Percentiles rank a stretch among this genome's conserved stretches.
These are phyloP conservation scores for Heterobasidion irregulare DNA, from an alignment of 1,284 basidiomycete species.

Conservation along the genomic window DNA sequence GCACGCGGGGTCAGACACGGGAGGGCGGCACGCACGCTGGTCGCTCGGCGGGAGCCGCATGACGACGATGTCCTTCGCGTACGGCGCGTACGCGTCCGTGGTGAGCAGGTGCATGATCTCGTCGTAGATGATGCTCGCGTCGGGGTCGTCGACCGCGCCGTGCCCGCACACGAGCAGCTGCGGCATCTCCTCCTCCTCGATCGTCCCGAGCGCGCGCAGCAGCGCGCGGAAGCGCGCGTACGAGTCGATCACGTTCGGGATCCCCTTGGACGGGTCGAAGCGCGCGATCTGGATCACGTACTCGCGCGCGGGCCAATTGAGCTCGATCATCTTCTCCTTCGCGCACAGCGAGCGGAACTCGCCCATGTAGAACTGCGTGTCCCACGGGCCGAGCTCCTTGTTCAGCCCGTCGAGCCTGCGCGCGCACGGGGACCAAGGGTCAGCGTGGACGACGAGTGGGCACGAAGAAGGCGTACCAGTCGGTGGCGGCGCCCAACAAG, in stretches of 20 bases:
- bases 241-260: conserved; percentile 75
- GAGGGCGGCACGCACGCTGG: conserved; percentile 46
- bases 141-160: conserved; percentile 81
- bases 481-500: conserved; percentile 71
- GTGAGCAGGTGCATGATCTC: conserved; percentile 54
- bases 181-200: conserved; percentile 50
- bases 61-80: conserved; percentile 62
- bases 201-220: conserved; percentile 37
- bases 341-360: conserved; percentile 68
- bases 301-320: conserved; percentile 73
- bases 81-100: conserved; percentile 41
- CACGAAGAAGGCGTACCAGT: conserved; percentile 44
- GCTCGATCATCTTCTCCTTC: conserved; percentile 70
- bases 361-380: conserved; percentile 75
- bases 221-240: conserved; percentile 71
- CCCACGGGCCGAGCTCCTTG: conserved; percentile 73
- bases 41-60: conserved; percentile 77
- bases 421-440: conserved; percentile 1
- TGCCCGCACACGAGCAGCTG: conserved; percentile 83
- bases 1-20: background rate
- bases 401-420: conserved; percentile 80
- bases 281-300: conserved; percentile 83
- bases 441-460: background rate
- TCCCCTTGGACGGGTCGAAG: conserved; percentile 74
- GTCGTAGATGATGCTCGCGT: conserved; percentile 82